Percentiles rank a stretch among this genome's conserved stretches.
These are phyloP conservation scores for Pichia terricola DNA, from an alignment of 1,139 yeast species.

Conservation along the genomic window DNA sequence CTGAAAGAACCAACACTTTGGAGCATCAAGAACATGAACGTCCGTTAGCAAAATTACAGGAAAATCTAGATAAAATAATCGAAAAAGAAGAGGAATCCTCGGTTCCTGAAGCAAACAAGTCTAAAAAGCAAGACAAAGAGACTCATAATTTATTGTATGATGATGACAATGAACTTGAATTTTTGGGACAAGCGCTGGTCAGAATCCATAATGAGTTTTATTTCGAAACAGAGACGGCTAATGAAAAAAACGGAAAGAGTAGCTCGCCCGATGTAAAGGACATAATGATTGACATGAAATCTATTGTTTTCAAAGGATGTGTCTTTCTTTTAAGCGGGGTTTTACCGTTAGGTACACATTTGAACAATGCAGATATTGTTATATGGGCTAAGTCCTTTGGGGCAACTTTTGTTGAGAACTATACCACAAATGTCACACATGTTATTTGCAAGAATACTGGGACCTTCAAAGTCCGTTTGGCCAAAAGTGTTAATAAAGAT, in stretches of 20 bases:
- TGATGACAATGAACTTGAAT: slow-evolving; percentile 67
- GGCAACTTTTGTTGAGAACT: slow-evolving; percentile 70
- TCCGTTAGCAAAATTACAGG: slow-evolving; percentile 77
- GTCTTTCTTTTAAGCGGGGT: slow-evolving; percentile 78
- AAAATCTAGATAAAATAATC: slow-evolving; percentile 53
- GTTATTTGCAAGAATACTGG: slow-evolving; percentile 72
- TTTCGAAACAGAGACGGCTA: slow-evolving; percentile 31
- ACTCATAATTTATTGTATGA: slow-evolving; percentile 58
- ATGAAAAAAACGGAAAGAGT: slow-evolving; percentile 2
- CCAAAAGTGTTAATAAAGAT: slow-evolving; percentile 51
- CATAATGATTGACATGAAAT: slow-evolving; percentile 67
- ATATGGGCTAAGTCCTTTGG: slow-evolving; percentile 92
- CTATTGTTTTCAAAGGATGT: slow-evolving; percentile 55
- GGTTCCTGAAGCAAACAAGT: neutral
- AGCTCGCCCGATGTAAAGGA: slow-evolving; percentile 46
- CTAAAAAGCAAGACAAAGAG: slow-evolving; percentile 24
- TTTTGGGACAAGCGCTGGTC: slow-evolving; percentile 53
- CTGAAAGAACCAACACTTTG: slow-evolving; percentile 45
- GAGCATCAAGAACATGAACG: slow-evolving; percentile 66
- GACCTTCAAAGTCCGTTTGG: slow-evolving; percentile 70
- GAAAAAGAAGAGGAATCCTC: slow-evolving; percentile 22
- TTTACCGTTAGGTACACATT: slow-evolving; percentile 65
- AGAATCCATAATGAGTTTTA: slow-evolving; percentile 64
- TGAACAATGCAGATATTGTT: slow-evolving; percentile 73
- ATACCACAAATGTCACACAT: slow-evolving; percentile 73